Evolutionary conservation across 306 rosid genomes (phyloP), one percentile per base, ranked within the genome.

Genomic region (Leucaena leucocephala): DNA sequence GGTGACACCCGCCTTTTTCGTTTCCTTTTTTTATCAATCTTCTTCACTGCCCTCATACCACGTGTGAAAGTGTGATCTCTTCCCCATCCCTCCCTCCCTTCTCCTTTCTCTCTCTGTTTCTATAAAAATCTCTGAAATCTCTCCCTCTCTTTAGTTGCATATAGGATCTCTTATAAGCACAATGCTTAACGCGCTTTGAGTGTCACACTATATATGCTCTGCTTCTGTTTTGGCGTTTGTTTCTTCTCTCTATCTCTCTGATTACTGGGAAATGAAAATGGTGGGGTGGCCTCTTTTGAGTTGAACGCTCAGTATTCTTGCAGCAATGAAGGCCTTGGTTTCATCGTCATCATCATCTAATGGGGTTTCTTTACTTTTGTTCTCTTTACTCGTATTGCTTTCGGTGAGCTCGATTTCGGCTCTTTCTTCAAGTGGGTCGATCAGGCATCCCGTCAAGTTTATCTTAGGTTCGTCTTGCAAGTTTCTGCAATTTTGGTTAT

Each of bases 1-100:
- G 75, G 76, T 82, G 83, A 76, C 76, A 84, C 94, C 90, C 89
- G 87, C 90, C 86, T 71, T 84, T 91, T 88, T 82, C 49, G 77
- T 82, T 72, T 75, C 58, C 71, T 68, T 27, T 71, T 27, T 16
- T 66, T 7, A 72, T 72, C 49, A 27, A 78, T 83, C 86, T 82
- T 87, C 80, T 6, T 59, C 75, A 11, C 34, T 69, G 52, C 88
- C 86, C 88, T 86, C 21, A 68, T 88, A 38, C 76, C 89, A 89
- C 83, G 86, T 68, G 73, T 68, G 73, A 43, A 90, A 84, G 86
- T 21, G 36, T 68, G 36, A 68, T 67, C 16, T 11, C 45, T 36
- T 71, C 10, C 64, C 36, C 62, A 19, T 65, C 58, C 68, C 71
- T 66, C 66, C 49, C 46, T 55, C 58, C 88, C 86, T 12, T 52